Evolutionary conservation across 306 rosid species (phyloP).

Genomic region (Lagenaria siceraria): DNA sequence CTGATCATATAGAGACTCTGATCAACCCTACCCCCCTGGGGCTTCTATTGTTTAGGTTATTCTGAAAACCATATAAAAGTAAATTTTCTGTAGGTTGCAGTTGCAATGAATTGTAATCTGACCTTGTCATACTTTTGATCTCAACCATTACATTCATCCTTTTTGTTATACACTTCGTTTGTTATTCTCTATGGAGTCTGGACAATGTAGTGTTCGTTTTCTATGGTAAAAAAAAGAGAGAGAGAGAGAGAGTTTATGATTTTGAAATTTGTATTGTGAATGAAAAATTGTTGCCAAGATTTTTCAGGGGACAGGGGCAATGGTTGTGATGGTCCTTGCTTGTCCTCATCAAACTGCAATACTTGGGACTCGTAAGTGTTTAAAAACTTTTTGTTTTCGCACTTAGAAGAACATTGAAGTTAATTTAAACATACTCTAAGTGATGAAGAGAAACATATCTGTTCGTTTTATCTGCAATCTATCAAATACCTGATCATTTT

Average conservation of each 20-base stretch:
- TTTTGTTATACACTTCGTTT: neutral
- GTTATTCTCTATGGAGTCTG: neutral
- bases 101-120: neutral
- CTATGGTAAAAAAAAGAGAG: neutral
- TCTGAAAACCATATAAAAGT: neutral
- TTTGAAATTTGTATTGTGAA: neutral
- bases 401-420: too few relatives aligned
- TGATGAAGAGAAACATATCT: neutral
- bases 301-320: neutral
- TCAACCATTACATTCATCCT: neutral
- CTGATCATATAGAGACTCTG: neutral
- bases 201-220: neutral
- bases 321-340: neutral
- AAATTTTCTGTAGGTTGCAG: neutral
- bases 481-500: neutral
- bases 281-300: conserved; percentile 1
- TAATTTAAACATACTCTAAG: neutral
- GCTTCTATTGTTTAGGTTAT: neutral
- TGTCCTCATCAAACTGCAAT: neutral
- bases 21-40: neutral
- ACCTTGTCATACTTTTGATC: neutral
- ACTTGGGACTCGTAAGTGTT: neutral
- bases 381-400: too few relatives aligned
- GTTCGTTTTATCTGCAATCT: neutral
- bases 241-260: neutral